A percentile compares a stretch with the other conserved stretches of the same genome.
Conservation (phyloP, 768 basidiomycete species). For the Phaeotremella skinneri region DNA sequence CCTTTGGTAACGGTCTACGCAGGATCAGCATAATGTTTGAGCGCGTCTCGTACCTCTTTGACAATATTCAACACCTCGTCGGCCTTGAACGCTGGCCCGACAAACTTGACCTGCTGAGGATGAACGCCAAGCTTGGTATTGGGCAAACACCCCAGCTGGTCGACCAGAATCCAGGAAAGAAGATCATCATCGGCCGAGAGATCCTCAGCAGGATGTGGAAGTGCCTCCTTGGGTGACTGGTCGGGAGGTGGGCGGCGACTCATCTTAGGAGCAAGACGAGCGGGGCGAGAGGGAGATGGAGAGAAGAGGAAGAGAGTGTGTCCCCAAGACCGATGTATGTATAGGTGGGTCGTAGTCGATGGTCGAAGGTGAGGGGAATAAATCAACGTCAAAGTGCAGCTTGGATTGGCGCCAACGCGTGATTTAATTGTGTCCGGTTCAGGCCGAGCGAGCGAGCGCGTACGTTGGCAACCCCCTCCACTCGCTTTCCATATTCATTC, state of each 20-base stretch:
- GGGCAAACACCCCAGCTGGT: constrained; percentile 47
- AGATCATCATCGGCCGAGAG: constrained; percentile 49
- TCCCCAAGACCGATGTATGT: no score
- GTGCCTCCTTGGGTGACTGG: constrained; percentile 1
- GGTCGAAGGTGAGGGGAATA: not conserved
- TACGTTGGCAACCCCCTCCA: not conserved
- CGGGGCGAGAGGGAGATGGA: not conserved
- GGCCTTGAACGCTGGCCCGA: constrained; percentile 42
- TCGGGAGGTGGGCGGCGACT: not conserved
- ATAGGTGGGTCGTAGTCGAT: no score
- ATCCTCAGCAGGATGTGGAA: constrained; percentile 46
- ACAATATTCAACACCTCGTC: constrained; percentile 43
- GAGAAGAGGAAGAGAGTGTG: not conserved
- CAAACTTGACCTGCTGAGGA: constrained; percentile 47
- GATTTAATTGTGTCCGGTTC: not conserved
- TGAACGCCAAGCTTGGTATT: constrained; percentile 47
- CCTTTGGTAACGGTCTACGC: constrained; percentile 36
- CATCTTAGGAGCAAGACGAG: not conserved
- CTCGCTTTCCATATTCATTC: constrained; percentile 1
- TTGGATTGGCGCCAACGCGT: constrained; percentile 9
- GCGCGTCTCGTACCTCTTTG: constrained; percentile 33
- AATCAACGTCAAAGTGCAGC: not conserved
- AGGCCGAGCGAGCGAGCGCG: not conserved
- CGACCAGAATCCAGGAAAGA: constrained; percentile 47
- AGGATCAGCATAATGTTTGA: not conserved